Conservation (phyloP, 2,329 filamentous ascomycete genomes). For the Scedosporium apiospermum region DNA sequence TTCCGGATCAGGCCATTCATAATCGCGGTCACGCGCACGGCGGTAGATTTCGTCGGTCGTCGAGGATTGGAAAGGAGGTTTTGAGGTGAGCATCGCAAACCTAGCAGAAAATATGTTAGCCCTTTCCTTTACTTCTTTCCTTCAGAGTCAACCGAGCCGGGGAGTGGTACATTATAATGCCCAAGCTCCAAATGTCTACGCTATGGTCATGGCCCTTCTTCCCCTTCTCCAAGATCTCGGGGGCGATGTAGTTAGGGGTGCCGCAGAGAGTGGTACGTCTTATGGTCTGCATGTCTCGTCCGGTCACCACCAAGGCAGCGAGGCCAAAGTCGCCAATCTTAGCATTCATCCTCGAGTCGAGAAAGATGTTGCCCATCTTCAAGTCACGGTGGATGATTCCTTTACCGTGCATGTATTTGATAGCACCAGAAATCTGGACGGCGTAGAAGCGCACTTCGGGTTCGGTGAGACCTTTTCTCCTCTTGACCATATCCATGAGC, state of each 20-base stretch:
- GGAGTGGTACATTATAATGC: conserved; percentile 75
- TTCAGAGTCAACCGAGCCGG: background rate
- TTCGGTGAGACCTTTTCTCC: conserved; percentile 79
- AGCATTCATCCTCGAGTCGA: conserved; percentile 91
- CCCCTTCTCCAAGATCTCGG: conserved; percentile 89
- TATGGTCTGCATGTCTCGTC: conserved; percentile 76
- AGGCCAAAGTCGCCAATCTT: conserved; percentile 97
- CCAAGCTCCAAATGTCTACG: conserved; percentile 96
- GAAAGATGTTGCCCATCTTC: conserved; percentile 96
- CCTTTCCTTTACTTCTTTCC: conserved; percentile 8
- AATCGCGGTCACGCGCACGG: conserved; percentile 60
- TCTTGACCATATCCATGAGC: conserved; percentile 95
- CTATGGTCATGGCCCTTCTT: conserved; percentile 95
- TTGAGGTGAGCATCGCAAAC: conserved; percentile 94
- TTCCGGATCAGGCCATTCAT: conserved; percentile 66
- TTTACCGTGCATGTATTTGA: conserved; percentile 95
- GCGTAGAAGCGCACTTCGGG: conserved; percentile 91
- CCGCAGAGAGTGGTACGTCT: conserved; percentile 90
- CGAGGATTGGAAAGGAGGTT: conserved; percentile 89
- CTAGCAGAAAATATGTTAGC: conserved; percentile 28
- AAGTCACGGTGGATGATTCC: conserved; percentile 95
- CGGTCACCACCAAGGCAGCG: conserved; percentile 82
- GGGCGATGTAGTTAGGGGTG: conserved; percentile 96
- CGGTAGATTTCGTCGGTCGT: conserved; percentile 81
- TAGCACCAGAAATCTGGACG: conserved; percentile 88